Base-by-base conservation (phyloP, 2,329 filamentous ascomycete species). In the Penicillium crustosum region DNA sequence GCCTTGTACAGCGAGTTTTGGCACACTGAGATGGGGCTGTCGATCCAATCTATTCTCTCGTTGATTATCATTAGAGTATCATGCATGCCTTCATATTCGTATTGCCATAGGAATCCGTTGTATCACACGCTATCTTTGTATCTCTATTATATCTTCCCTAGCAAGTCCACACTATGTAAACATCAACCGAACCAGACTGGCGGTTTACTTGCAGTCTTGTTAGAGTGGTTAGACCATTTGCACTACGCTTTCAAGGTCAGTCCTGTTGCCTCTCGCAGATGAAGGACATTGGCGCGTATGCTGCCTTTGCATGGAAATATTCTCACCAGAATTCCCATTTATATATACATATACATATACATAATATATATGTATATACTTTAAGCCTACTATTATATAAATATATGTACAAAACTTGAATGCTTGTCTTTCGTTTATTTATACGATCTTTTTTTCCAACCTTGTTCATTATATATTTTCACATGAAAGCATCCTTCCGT, bases 1-100 rank as follows among this genome's bases (percentile, higher is more conserved):
- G 60, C 56, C 57, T 31, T 65, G 64, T 65, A 67, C 58, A 66
- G 65, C 59, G 62, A 67, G 62, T 59, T 29, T 61, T 53, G 53
- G 59, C 60, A 62, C 61, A 49, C 23, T 50, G 41, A 57, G 36
- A 31, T 48, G 55, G 39, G 61, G 36, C 52, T 62, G 48, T 64
- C 45, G 57, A 44, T 62, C 57, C 39, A 60, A 63, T 52, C 55
- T 53, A 58, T 54, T 43, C 44, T 47, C 38, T 57, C 53, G 29
- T 56, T 56, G 29, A 44, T 53, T 23, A 6, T 33, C 31, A 33
- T 29, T 35, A 6, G 17, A 38, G 8, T 39, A 15, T 48, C n/a
- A 15, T 39, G 8, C 4, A 25, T 51, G 10, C 21, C 15, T 33
- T 31, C 4, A 10, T 29, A 19, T 23, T 33, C 10, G 6, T 23